Conservation (phyloP, 2,329 filamentous ascomycete genomes). For the Phyllachora maydis region DNA sequence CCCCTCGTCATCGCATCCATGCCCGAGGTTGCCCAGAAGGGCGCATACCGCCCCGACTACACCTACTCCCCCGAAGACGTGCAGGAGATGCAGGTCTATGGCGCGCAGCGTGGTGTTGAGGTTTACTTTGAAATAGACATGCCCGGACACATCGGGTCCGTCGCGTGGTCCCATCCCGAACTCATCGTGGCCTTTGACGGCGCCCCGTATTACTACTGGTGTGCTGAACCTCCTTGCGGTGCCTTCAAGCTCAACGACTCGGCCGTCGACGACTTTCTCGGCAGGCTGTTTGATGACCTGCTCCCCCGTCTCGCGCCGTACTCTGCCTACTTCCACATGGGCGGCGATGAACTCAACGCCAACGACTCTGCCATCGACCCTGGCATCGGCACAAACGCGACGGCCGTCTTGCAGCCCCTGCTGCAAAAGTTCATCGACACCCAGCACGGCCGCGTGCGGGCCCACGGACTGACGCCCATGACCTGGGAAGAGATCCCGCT, state of each 20-base stretch:
- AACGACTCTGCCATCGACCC: slow-evolving; percentile 58
- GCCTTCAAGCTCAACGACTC: slow-evolving; percentile 59
- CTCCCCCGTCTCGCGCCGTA: slow-evolving; percentile 52
- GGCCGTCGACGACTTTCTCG: slow-evolving; percentile 49
- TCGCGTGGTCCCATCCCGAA: slow-evolving; percentile 46
- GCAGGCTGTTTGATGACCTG: slow-evolving; percentile 53
- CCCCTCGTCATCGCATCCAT: slow-evolving; percentile 61
- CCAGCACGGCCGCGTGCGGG: slow-evolving; percentile 43
- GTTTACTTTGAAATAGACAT: slow-evolving; percentile 63
- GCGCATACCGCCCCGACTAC: slow-evolving; percentile 47
- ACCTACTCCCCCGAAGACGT: slow-evolving; percentile 50
- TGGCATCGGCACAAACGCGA: slow-evolving; percentile 45
- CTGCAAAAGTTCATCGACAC: slow-evolving; percentile 59
- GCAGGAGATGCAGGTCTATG: slow-evolving; percentile 47
- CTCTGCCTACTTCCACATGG: slow-evolving; percentile 62
- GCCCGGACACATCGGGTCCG: slow-evolving; percentile 56
- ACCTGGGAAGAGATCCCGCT: slow-evolving; percentile 81
- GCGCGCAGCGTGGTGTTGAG: slow-evolving; percentile 44
- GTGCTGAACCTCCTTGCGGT: slow-evolving; percentile 42
- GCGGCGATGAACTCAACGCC: slow-evolving; percentile 70
- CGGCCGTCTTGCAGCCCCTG: slow-evolving; percentile 46
- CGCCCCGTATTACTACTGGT: slow-evolving; percentile 35
- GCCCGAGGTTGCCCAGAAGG: slow-evolving; percentile 49
- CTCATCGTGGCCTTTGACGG: slow-evolving; percentile 44
- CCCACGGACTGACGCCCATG: slow-evolving; percentile 46